phyloP scores from a whole-genome alignment of 2,329 filamentous ascomycete species.

The Phialemonium atrogriseum region DNA sequence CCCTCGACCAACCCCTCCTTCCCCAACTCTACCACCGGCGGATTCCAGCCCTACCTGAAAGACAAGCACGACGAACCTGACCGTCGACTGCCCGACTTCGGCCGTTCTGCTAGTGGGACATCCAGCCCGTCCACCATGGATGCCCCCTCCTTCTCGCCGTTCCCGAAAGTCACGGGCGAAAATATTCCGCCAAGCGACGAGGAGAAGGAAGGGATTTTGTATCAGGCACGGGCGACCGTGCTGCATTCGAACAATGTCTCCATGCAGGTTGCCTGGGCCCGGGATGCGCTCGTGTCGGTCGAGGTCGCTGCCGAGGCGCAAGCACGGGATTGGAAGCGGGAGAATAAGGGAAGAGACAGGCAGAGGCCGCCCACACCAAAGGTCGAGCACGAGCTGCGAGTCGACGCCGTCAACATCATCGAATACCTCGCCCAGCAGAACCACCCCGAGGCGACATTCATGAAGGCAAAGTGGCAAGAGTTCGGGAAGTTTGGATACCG shows the following conservation, averaged over 20 bases:
- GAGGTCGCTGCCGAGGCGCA: conserved; percentile 75
- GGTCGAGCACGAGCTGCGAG: conserved; percentile 77
- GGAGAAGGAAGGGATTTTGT: conserved; percentile 83
- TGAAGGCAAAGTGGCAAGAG: conserved; percentile 93
- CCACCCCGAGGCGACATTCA: conserved; percentile 90
- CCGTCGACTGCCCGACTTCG: conserved; percentile 21
- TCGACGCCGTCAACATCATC: conserved; percentile 88
- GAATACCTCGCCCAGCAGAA: conserved; percentile 82
- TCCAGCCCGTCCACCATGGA: conserved; percentile 40
- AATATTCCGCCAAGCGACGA: conserved; percentile 92
- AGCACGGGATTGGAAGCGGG: conserved; percentile 47
- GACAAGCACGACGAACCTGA: conserved; percentile 6
- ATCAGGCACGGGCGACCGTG: conserved; percentile 74
- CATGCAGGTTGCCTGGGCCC: conserved; percentile 94
- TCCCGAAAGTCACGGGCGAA: conserved; percentile 76
- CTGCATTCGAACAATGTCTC: conserved; percentile 90
- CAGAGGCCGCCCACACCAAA: conserved; percentile 70
- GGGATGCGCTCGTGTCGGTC: conserved; percentile 82
- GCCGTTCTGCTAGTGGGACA: conserved; percentile 29
- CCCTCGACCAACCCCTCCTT: conserved; percentile 17
- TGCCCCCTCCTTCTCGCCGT: conserved; percentile 79
- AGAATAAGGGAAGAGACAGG: conserved; percentile 39
- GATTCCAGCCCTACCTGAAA: conserved; percentile 29
- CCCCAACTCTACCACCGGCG: conserved; percentile 33
- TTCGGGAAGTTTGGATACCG: conserved; percentile 93